Evolutionary conservation across 768 basidiomycete species (phyloP), one percentile per base, ranked within the genome.

Genomic region (Termitomyces sp.): DNA sequence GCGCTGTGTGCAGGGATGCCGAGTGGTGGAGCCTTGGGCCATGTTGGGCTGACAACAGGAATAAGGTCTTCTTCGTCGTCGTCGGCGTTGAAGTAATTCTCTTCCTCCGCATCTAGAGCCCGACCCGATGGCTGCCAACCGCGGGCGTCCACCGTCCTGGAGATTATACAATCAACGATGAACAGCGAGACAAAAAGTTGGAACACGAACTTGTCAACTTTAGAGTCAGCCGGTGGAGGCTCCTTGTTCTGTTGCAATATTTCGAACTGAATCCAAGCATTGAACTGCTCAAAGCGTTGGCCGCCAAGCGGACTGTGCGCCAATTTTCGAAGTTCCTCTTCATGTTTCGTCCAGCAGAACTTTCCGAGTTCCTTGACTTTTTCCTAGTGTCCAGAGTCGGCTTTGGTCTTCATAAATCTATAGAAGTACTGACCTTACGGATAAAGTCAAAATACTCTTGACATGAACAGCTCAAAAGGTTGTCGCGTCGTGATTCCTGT

Each of bases 361-460:
- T 84, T 81, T 71, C 97, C 92, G 64, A 94, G 71, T 2, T 91
- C 88, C 73, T 92, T 95, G 68, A 93, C 78, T 71, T 96, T 96
- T 69, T 95, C 92, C 91, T 95, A 62, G 55, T 16, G 39, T 20
- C 28, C 18, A 61, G 32, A 51, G 44, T 61, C 49, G 54, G 35
- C 18, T 32, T 11, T 7, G 55, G 12, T 28, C 13, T 28, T 24
- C 7, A 54, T 51, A 55, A 16, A 24, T n/a, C 1, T 52, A 16
- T 4, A 39, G 8, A 42, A 11, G n/a, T 20, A 74, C 84, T 64
- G 63, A 96, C 95, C 77, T 86, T 84, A 58, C 94, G 88, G 74
- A 98, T 91, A 66, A 85, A 83, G 67, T 99, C 97, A 68, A 98
- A 95, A 64, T 92, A 91, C 72, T 98, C 97, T 73, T 97, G 90